Percentiles rank a stretch among this genome's conserved stretches.
Conservation (phyloP, 306 rosid species). For the Clitoria ternatea region DNA sequence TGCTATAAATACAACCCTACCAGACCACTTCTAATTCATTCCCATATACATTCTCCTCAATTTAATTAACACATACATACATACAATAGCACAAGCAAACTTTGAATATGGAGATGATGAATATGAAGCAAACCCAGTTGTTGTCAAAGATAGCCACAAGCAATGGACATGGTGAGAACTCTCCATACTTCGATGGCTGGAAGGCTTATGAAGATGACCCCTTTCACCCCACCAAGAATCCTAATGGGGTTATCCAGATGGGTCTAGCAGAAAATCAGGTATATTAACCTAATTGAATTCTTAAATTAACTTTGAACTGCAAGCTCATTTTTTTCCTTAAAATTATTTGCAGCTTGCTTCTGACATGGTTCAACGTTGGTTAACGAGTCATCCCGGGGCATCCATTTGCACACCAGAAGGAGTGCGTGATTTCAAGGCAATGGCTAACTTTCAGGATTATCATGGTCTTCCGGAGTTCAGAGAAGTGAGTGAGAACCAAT, state of each 20-base stretch:
- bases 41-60: no score
- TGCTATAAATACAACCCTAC: no score
- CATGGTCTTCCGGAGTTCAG: conserved; percentile 75
- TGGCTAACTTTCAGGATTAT: conserved; percentile 75
- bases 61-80: no score
- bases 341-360: conserved; percentile 57
- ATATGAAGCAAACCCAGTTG: conserved; percentile 25
- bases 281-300: neutral
- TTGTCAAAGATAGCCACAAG: conserved; percentile 70
- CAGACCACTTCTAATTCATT: no score
- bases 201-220: conserved; percentile 68
- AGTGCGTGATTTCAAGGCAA: conserved; percentile 42
- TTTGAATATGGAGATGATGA: neutral
- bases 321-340: neutral
- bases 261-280: conserved; percentile 91
- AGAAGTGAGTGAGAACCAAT: conserved; percentile 41
- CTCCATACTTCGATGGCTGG: conserved; percentile 83
- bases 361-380: conserved; percentile 62
- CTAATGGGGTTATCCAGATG: conserved; percentile 82
- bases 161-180: conserved; percentile 65
- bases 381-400: conserved; percentile 54
- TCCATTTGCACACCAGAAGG: conserved; percentile 76
- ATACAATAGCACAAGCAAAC: no score
- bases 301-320: neutral
- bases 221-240: conserved; percentile 53